These are phyloP conservation scores for Tricholoma hemisulphureum DNA, from an alignment of 768 basidiomycete genomes.

Conservation along the genomic window DNA sequence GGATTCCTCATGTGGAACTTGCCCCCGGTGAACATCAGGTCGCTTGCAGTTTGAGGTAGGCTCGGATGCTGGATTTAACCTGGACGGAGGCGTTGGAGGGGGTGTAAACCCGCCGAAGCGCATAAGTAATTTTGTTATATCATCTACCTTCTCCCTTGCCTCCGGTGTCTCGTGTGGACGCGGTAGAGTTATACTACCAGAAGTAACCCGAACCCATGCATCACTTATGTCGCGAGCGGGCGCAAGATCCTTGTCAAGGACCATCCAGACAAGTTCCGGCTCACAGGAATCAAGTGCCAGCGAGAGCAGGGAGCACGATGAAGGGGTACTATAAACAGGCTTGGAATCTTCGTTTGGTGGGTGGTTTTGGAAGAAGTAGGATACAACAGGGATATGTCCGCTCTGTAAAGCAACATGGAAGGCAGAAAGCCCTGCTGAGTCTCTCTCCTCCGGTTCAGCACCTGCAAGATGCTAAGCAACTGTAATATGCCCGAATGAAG, in stretches of 20 bases:
- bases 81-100: conserved; percentile 31
- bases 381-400: conserved; percentile 52
- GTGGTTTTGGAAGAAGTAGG: conserved; percentile 62
- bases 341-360: conserved; percentile 53
- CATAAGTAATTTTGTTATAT: conserved; percentile 53
- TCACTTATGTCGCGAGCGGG: conserved; percentile 46
- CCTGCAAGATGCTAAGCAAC: conserved; percentile 38
- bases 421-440: conserved; percentile 55
- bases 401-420: conserved; percentile 63
- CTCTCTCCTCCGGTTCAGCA: conserved; percentile 70
- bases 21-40: neutral
- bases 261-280: conserved; percentile 62
- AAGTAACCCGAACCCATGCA: conserved; percentile 50
- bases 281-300: conserved; percentile 60
- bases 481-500: conserved; percentile 12
- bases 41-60: neutral
- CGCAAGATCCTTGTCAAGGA: conserved; percentile 59
- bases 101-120: conserved; percentile 50
- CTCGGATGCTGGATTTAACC: neutral
- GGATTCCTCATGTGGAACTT: neutral
- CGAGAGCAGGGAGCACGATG: conserved; percentile 46
- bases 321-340: conserved; percentile 46
- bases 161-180: conserved; percentile 19
- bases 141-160: conserved; percentile 39
- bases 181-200: conserved; percentile 25